These are phyloP conservation scores for Lactifluus volemus DNA, from an alignment of 768 basidiomycete genomes.

Conservation along the genomic window DNA sequence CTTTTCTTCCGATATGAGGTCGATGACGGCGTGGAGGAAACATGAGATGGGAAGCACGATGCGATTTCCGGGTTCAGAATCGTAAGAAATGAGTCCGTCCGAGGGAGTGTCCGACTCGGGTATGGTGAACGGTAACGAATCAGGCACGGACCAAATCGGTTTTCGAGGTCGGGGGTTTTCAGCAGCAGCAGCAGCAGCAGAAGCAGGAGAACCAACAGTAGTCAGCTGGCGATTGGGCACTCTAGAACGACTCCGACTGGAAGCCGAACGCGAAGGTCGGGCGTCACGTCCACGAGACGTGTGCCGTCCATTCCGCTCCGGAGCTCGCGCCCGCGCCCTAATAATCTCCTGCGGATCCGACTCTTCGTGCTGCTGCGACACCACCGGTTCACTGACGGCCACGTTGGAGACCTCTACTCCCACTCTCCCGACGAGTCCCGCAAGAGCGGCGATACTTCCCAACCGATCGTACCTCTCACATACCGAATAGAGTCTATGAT, in stretches of 20 bases:
- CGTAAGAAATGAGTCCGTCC: slow-evolving; percentile 60
- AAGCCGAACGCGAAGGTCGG: slow-evolving; percentile 16
- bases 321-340: slow-evolving; percentile 16
- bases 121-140: slow-evolving; percentile 48
- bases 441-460: slow-evolving; percentile 48
- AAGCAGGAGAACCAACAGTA: slow-evolving; percentile 9
- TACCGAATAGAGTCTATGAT: slow-evolving; percentile 75
- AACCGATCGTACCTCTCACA: slow-evolving; percentile 45
- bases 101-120: slow-evolving; percentile 52
- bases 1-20: slow-evolving; percentile 61
- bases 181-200: slow-evolving; percentile 4
- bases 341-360: slow-evolving; percentile 8
- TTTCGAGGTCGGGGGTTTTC: slow-evolving; percentile 30
- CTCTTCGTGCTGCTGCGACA: slow-evolving; percentile 7
- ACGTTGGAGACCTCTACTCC: slow-evolving; percentile 16
- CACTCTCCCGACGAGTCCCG: slow-evolving; percentile 53
- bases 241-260: slow-evolving; percentile 35
- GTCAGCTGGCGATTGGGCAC: slow-evolving; percentile 30
- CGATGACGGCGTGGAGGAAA: slow-evolving; percentile 56
- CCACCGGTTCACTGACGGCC: not conserved
- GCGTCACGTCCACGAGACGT: slow-evolving; percentile 19
- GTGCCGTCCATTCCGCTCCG: slow-evolving; percentile 18
- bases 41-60: slow-evolving; percentile 62
- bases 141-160: slow-evolving; percentile 63
- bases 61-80: slow-evolving; percentile 37